Percentiles rank a stretch among this genome's conserved stretches.
Evolutionary conservation across 257 asterid species (phyloP).

Genomic region (Eustoma russellianum): DNA sequence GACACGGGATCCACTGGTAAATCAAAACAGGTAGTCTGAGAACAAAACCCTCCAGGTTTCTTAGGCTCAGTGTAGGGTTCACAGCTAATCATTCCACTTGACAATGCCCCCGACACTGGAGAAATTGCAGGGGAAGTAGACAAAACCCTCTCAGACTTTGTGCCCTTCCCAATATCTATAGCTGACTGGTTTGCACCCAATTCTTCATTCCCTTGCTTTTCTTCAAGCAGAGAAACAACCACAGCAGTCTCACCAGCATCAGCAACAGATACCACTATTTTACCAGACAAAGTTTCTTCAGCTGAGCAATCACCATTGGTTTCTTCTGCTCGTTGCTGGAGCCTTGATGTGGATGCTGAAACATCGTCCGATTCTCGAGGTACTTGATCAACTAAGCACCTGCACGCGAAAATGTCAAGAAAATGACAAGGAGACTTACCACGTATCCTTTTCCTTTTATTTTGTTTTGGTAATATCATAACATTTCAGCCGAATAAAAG

Average conservation of each 20-base stretch:
- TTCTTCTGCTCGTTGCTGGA: constrained; percentile 30
- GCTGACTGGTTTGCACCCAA: constrained; percentile 19
- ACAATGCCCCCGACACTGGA: constrained; percentile 23
- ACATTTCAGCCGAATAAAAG: not conserved
- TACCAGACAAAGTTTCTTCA: constrained; percentile 57
- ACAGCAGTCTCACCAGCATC: constrained; percentile 91
- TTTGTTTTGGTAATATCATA: too few species aligned
- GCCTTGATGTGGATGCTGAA: constrained; percentile 20
- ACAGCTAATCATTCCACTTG: constrained; percentile 14
- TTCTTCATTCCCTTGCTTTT: constrained; percentile 35
- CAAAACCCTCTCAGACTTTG: constrained; percentile 20
- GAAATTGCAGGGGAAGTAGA: constrained; percentile 23
- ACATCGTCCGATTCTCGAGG: constrained; percentile 26
- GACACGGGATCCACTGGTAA: constrained; percentile 15
- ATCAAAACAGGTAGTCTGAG: constrained; percentile 20
- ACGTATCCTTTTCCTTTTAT: too few species aligned
- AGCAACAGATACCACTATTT: constrained; percentile 72
- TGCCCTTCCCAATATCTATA: constrained; percentile 18
- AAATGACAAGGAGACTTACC: not conserved
- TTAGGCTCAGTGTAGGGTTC: constrained; percentile 24
- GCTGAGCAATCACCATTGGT: constrained; percentile 22
- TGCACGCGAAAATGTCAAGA: constrained; percentile 21
- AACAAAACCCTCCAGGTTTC: constrained; percentile 28
- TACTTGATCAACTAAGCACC: constrained; percentile 43
- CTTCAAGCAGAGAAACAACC: constrained; percentile 55